Evolutionary conservation across 495 filamentous ascomycete genomes (phyloP), one percentile per base, ranked within the genome.

Genomic region (Pseudevernia furfuracea): DNA sequence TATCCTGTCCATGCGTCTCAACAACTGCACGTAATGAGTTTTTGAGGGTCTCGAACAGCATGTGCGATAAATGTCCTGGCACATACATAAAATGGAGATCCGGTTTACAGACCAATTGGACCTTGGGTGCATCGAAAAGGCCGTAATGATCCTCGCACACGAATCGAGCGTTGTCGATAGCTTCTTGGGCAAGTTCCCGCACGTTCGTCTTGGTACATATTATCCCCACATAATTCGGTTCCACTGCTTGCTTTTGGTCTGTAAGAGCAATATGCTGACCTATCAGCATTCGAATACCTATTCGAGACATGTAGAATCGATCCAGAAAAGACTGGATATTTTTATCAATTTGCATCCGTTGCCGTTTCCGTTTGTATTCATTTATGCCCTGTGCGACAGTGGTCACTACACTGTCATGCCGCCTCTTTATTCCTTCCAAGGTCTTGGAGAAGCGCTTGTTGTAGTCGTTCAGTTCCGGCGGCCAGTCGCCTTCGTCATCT

Each of bases 281-380:
- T 61, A 98, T 96, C 19, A 98, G 84, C 94, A 98, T 98, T 66
- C 94, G 90, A 61, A 98, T 98, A 67, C 94, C 94, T 67, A 98
- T 98, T n/a, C 94, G 91, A 41, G 91, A 96, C 94, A 98, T 98
- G 79, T 98, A 98, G 73, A 98, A 98, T 59, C 94, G 89, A 77
- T 98, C 94, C 62, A 98, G 85, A 78, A 98, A 98, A 59, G 88
- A 84, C 73, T 98, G 94, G 59, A 98, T 96, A 61, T 91, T 94
- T 62, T 90, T 87, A 77, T 97, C 94, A 72, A 98, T 98, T 73
- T 97, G 95, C 88, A 97, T 93, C 52, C 94, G 85, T 79, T 98
- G 94, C 62, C 91, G 85, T 71, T 87, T 94, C 52, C 94, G 89
- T 77, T 98, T 98, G 80, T 95, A 98, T 77, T 98, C 94, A 58